Percentiles rank a stretch among this genome's conserved stretches.
Conservation (phyloP, 345 rosid genomes). For the Moringa oleifera region DNA sequence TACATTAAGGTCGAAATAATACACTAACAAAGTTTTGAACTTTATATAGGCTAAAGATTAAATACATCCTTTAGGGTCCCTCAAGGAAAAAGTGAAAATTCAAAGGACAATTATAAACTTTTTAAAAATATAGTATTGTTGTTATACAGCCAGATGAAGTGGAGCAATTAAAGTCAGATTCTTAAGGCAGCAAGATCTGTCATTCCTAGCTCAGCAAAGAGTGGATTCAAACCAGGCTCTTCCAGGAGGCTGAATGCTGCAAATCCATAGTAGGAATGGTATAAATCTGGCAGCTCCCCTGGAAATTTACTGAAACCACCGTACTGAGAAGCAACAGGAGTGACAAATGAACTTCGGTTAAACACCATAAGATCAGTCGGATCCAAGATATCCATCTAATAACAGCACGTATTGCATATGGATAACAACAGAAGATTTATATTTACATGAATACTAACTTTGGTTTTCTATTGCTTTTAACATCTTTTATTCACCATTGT, state of each 20-base stretch:
- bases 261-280: conserved; percentile 77
- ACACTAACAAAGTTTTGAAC: not conserved
- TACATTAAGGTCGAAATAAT: too few relatives aligned
- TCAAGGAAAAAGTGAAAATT: not conserved
- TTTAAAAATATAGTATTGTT: too few relatives aligned
- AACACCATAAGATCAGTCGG: too few relatives aligned
- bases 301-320: conserved; percentile 88
- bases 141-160: conserved; percentile 1
- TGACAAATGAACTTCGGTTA: too few relatives aligned
- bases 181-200: conserved; percentile 38
- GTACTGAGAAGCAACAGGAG: conserved; percentile 31
- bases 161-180: conserved; percentile 22
- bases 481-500: not conserved
- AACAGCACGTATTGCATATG: too few relatives aligned
- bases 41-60: not conserved
- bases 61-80: not conserved
- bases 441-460: too few relatives aligned
- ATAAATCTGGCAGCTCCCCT: conserved; percentile 57
- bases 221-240: conserved; percentile 56
- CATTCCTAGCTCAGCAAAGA: conserved; percentile 66
- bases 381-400: too few relatives aligned
- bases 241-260: conserved; percentile 85
- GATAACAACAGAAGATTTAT: too few relatives aligned
- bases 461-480: not conserved
- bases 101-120: too few relatives aligned